Conservation (phyloP, 345 rosid species). For the Eucalyptus caleyi region DNA sequence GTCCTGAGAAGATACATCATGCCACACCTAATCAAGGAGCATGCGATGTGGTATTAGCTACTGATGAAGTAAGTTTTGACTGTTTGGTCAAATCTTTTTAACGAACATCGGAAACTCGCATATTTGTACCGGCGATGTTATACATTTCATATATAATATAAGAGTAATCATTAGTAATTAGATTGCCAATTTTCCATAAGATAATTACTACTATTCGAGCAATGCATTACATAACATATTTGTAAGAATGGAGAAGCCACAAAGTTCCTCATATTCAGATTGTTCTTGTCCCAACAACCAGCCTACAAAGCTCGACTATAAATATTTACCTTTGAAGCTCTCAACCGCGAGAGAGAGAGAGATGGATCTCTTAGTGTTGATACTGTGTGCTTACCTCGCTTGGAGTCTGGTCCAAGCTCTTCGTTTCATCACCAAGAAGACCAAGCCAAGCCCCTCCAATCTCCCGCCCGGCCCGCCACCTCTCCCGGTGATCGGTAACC, state of each 20-base stretch:
- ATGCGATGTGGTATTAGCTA: neutral
- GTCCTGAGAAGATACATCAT: neutral
- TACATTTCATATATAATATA: neutral
- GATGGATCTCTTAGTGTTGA: neutral
- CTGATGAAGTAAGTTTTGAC: neutral
- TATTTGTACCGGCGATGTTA: neutral
- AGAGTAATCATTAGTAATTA: neutral
- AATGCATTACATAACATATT: neutral
- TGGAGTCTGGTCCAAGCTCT: neutral
- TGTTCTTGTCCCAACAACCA: neutral
- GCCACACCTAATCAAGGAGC: neutral
- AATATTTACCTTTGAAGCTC: neutral
- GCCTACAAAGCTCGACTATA: neutral
- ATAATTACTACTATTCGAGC: neutral
- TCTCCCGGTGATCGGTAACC: constrained; percentile 12
- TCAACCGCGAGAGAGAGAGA: neutral
- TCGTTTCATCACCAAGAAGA: neutral
- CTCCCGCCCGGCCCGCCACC: constrained; percentile 14
- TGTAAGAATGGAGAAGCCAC: neutral
- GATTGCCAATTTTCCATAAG: neutral
- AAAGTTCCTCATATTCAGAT: neutral
- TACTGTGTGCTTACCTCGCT: neutral
- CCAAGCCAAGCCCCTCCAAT: neutral
- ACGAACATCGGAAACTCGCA: neutral
- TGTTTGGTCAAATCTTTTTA: neutral